These are phyloP conservation scores for Rosellinia necatrix DNA, from an alignment of 2,329 filamentous ascomycete species.

Conservation along the genomic window DNA sequence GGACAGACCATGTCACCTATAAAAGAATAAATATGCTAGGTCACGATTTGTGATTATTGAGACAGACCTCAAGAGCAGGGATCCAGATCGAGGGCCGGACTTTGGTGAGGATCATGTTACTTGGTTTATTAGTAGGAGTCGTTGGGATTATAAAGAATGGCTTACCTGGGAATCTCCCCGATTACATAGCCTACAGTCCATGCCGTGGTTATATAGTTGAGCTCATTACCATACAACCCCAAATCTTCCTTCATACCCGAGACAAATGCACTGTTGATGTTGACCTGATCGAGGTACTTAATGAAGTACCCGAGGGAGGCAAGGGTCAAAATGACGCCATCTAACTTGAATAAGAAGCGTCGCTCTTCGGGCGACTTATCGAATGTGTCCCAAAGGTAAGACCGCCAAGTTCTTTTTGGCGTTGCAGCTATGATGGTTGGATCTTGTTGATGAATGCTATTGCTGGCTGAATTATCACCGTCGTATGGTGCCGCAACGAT, in stretches of 20 bases:
- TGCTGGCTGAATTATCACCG: background rate
- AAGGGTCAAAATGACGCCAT: slow-evolving; percentile 47
- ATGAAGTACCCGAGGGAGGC: slow-evolving; percentile 50
- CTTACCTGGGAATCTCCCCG: slow-evolving; percentile 40
- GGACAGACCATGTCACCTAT: slow-evolving; percentile 38
- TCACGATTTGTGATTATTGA: background rate
- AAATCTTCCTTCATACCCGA: slow-evolving; percentile 52
- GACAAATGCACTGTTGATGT: slow-evolving; percentile 50
- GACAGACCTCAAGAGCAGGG: slow-evolving; percentile 39
- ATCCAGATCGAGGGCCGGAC: slow-evolving; percentile 46
- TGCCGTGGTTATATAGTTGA: slow-evolving; percentile 41
- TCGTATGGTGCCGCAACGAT: background rate
- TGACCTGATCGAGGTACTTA: slow-evolving; percentile 45
- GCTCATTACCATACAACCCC: slow-evolving; percentile 46
- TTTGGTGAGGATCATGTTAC: slow-evolving; percentile 43
- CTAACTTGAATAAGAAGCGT: slow-evolving; percentile 49
- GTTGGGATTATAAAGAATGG: background rate
- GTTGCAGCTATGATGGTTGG: slow-evolving; percentile 25
- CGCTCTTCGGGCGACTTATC: slow-evolving; percentile 49
- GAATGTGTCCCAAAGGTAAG: slow-evolving; percentile 55
- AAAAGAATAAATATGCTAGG: background rate
- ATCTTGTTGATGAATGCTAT: slow-evolving; percentile 23
- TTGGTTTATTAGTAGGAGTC: slow-evolving; percentile 25
- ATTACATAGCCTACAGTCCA: slow-evolving; percentile 41
- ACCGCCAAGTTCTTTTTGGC: slow-evolving; percentile 50